Conservation (phyloP, 2,329 filamentous ascomycete species). For the Graphiopsis chlorocephala region DNA sequence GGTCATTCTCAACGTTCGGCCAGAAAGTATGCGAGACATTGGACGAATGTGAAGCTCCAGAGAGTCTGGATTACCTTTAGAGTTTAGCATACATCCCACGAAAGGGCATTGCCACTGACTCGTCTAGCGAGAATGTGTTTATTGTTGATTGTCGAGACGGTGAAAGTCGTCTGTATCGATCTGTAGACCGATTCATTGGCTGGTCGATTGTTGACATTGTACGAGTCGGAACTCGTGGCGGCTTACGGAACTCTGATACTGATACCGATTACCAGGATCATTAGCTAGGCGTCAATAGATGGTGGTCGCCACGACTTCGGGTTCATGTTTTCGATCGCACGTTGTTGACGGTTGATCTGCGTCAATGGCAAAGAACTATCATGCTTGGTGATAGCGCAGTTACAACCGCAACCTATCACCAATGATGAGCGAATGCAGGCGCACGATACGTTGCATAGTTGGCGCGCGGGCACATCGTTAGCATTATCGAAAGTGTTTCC, state of each 20-base stretch:
- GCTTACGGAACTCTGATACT: neutral
- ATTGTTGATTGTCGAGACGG: neutral
- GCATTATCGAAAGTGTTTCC: neutral
- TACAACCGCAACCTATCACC: neutral
- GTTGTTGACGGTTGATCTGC: neutral
- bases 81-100: neutral
- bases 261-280: neutral
- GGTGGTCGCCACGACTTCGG: neutral
- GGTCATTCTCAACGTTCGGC: conserved; percentile 4
- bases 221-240: neutral
- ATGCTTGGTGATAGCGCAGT: neutral
- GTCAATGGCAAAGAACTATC: neutral
- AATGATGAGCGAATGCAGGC: neutral
- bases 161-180: neutral
- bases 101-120: neutral
- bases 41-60: neutral
- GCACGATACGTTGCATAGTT: neutral
- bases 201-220: neutral
- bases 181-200: neutral
- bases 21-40: neutral
- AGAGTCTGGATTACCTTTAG: neutral
- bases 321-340: neutral
- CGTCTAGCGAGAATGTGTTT: neutral
- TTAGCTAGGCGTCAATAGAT: neutral
- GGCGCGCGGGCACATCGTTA: neutral